These are phyloP conservation scores for Vanilla planifolia DNA, from an alignment of 106 monocot species.

Conservation along the genomic window DNA sequence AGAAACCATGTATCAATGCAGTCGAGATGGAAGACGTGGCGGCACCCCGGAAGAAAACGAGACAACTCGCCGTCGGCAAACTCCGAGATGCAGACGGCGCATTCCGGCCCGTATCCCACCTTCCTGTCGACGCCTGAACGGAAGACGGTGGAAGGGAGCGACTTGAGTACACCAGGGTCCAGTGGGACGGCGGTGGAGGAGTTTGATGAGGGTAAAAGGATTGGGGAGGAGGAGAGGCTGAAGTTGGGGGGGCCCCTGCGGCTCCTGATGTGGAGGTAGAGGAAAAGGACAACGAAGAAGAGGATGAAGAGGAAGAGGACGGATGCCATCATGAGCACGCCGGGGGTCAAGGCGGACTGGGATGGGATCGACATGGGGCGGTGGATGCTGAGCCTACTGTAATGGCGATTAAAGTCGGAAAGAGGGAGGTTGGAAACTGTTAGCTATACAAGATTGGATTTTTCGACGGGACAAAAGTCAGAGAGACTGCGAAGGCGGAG, in stretches of 20 bases:
- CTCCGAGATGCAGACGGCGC: slow-evolving; percentile 21
- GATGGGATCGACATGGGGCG: too few species aligned
- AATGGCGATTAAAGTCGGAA: too few species aligned
- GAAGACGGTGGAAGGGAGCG: slow-evolving; percentile 16
- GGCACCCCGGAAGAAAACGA: slow-evolving; percentile 59
- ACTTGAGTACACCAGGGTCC: slow-evolving; percentile 8
- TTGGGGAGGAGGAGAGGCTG: background rate
- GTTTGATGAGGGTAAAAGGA: too few species aligned
- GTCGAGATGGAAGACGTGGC: slow-evolving; percentile 59
- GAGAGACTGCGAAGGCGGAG: too few species aligned
- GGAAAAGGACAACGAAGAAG: background rate
- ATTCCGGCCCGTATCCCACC: slow-evolving; percentile 4
- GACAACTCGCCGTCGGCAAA: slow-evolving; percentile 12
- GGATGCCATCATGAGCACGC: background rate
- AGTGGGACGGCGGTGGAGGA: background rate
- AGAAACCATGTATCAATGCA: slow-evolving; percentile 68
- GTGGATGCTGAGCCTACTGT: too few species aligned
- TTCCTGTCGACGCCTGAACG: background rate
- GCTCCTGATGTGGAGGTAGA: slow-evolving; percentile 8
- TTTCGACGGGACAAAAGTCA: too few species aligned
- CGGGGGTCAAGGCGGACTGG: too few species aligned
- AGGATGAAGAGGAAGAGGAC: slow-evolving; percentile 9
- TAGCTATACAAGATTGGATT: too few species aligned
- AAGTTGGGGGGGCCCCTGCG: background rate
- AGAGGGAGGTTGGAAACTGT: too few species aligned